phyloP scores from a whole-genome alignment of 78 protist genomes.

The Isochrysis galbana region DNA sequence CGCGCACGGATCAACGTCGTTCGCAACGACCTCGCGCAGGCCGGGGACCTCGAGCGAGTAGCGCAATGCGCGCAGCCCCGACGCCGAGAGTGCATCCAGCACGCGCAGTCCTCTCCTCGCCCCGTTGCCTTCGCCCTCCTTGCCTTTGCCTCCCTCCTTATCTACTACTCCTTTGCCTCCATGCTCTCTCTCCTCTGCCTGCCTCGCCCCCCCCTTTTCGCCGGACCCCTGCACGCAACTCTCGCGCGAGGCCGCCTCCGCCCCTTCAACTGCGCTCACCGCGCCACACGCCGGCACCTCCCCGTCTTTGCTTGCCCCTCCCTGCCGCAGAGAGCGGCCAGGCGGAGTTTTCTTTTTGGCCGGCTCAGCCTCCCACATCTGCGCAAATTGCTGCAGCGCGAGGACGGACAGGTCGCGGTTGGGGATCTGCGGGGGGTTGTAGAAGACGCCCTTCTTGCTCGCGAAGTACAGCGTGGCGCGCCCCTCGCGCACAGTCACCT shows the following conservation, averaged over 20 bases:
- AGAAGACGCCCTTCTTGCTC: slow-evolving; percentile 75
- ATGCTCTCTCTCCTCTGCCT: too few relatives aligned
- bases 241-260: too few relatives aligned
- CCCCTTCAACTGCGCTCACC: too few relatives aligned
- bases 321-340: too few relatives aligned
- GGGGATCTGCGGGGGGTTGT: slow-evolving; percentile 92
- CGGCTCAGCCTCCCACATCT: not conserved
- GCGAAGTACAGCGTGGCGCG: slow-evolving; percentile 53
- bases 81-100: slow-evolving; percentile 95
- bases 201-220: too few relatives aligned
- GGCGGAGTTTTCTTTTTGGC: too few relatives aligned
- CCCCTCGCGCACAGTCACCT: slow-evolving; percentile 55
- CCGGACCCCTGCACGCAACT: too few relatives aligned
- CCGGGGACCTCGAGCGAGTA: slow-evolving; percentile 79
- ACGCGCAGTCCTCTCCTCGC: slow-evolving; percentile 60
- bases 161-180: too few relatives aligned
- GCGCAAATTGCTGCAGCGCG: not conserved
- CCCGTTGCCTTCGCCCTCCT: not conserved
- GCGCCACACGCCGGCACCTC: too few relatives aligned
- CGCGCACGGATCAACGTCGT: slow-evolving; percentile 87
- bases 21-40: slow-evolving; percentile 75
- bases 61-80: slow-evolving; percentile 91
- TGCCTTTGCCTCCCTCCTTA: not conserved
- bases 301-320: too few relatives aligned
- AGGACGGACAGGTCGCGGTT: slow-evolving; percentile 90